Conservation (phyloP, 495 filamentous ascomycete species). For the Penicillium goetzii region DNA sequence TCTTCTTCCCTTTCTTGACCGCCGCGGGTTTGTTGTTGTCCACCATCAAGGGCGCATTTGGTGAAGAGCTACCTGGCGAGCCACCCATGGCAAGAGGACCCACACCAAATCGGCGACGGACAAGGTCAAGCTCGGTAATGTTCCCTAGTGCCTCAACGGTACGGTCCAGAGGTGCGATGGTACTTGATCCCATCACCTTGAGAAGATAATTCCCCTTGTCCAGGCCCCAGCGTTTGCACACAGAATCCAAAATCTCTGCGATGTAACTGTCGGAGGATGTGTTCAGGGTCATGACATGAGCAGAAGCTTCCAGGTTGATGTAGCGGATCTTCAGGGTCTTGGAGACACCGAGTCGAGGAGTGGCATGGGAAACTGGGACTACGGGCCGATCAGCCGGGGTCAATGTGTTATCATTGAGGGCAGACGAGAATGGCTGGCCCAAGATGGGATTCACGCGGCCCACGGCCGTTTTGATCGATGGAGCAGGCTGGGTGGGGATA, state of each 20-base stretch:
- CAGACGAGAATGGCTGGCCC: slow-evolving; percentile 52
- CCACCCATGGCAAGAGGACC: slow-evolving; percentile 75
- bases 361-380: slow-evolving; percentile 58
- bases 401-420: slow-evolving; percentile 57
- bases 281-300: slow-evolving; percentile 69
- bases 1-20: slow-evolving; percentile 70
- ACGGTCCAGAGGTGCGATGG: slow-evolving; percentile 81
- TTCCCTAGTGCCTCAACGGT: slow-evolving; percentile 88
- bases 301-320: slow-evolving; percentile 67
- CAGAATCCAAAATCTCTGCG: slow-evolving; percentile 87
- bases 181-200: slow-evolving; percentile 82
- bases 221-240: slow-evolving; percentile 84
- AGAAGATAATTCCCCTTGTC: slow-evolving; percentile 90
- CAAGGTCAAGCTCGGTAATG: slow-evolving; percentile 81
- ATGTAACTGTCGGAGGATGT: slow-evolving; percentile 94
- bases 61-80: slow-evolving; percentile 78
- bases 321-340: slow-evolving; percentile 87
- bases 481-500: slow-evolving; percentile 26
- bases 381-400: slow-evolving; percentile 67
- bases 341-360: slow-evolving; percentile 72
- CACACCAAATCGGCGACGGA: slow-evolving; percentile 82
- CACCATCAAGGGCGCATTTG: slow-evolving; percentile 74
- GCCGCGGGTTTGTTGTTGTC: slow-evolving; percentile 41
- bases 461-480: slow-evolving; percentile 34
- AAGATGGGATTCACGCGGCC: slow-evolving; percentile 62